Evolutionary conservation across 371 early-diverging fungal species (phyloP).

Genomic region (Rhizopus sp.): DNA sequence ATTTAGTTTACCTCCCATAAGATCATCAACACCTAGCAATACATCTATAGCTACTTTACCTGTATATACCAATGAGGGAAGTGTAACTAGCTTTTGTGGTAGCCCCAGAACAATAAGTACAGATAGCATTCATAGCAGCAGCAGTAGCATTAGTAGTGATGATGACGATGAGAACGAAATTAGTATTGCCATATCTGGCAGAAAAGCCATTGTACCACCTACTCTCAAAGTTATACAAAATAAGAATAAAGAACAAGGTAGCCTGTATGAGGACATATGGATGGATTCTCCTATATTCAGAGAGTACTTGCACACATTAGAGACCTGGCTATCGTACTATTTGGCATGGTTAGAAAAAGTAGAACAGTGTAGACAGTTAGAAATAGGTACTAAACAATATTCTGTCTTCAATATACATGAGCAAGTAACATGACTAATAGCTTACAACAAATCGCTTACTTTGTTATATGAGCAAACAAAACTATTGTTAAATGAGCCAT

Average conservation of each 20-base stretch:
- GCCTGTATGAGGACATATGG: slow-evolving; percentile 36
- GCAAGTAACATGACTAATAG: neutral
- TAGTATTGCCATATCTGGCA: slow-evolving; percentile 96
- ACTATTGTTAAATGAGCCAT: slow-evolving; percentile 20
- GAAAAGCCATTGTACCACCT: slow-evolving; percentile 14
- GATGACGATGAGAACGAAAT: slow-evolving; percentile 67
- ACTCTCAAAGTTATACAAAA: slow-evolving; percentile 9
- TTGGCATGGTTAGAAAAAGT: slow-evolving; percentile 29
- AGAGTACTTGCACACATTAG: slow-evolving; percentile 26
- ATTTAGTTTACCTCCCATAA: slow-evolving; percentile 19
- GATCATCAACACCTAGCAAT: slow-evolving; percentile 1
- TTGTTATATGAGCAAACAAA: slow-evolving; percentile 24
- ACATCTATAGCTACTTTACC: neutral
- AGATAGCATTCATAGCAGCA: neutral
- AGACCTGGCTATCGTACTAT: slow-evolving; percentile 27
- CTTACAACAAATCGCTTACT: slow-evolving; percentile 25
- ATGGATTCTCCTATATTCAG: slow-evolving; percentile 35
- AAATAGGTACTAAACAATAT: slow-evolving; percentile 20
- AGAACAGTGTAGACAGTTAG: slow-evolving; percentile 36
- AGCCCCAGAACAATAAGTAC: neutral
- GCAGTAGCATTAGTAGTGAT: slow-evolving; percentile 9
- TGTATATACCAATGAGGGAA: neutral
- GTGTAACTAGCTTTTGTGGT: neutral
- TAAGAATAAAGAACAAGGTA: slow-evolving; percentile 20
- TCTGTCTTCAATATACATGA: neutral